Base-by-base conservation (phyloP, 441 rosid genomes). In the Gossypium lobatum region DNA sequence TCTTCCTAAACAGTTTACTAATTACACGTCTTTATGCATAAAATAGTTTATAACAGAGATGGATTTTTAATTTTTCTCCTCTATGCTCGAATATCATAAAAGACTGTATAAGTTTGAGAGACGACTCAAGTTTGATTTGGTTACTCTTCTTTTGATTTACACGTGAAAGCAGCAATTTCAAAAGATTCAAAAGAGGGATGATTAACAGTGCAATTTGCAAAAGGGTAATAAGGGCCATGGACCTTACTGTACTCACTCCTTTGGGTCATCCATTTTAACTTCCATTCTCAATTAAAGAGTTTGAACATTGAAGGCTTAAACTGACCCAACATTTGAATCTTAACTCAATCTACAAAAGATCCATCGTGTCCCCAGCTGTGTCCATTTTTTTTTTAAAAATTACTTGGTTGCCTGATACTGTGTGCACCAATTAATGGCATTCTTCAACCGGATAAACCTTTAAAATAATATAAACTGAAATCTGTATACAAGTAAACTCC, bases 401-500 rank as follows among this genome's bases (percentile, higher is more conserved):
- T 28, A 28, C 31, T 28, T 28, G 31, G 31, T 16, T n/a, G 4
- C 66, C 81, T 76, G 2, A 78, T 42, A 28, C 87, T 84, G 77
- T 88, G 89, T 21, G 85, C 89, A 0, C 91, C 91, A 21, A 45
- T 45, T 45, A 45, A 84, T 74, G 0, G 86, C 74, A 67, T 88
- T 88, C 71, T 83, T 79, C 34, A 88, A 65, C 9, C 82, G 58
- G 76, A 60, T 6, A 84, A 57, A 2, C 78, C 75, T 46, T 75
- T 79, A n/a, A 84, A n/a, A 11, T 11, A 45, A 45, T 10, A 62
- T 59, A 84, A 76, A 74, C 84, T 75, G 78, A 88, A 80, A 42
- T 86, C 92, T 1, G 88, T 80, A 77, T 86, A 89, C 70, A 88
- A 34, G 76, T 88, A 88, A 61, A 75, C 66, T 48, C 89, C 90